Conservation (phyloP, 2,329 filamentous ascomycete species). For the Clarireedia sp. region DNA sequence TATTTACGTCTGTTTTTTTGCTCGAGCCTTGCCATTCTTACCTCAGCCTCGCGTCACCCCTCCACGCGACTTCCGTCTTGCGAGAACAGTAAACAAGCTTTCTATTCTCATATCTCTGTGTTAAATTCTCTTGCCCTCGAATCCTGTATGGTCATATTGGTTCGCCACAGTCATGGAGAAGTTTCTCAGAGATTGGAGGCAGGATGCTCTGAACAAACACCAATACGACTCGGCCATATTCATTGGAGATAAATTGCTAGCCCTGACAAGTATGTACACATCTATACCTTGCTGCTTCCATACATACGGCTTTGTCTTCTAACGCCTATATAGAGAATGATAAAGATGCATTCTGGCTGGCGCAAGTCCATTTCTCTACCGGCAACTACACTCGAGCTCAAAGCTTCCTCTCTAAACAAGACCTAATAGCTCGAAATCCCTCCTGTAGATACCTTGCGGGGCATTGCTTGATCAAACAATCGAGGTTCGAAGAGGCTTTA, state of each 20-base stretch:
- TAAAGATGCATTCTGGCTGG: slow-evolving; percentile 92
- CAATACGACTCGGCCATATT: slow-evolving; percentile 97
- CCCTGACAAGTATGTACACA: slow-evolving; percentile 67
- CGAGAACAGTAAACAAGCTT: background rate
- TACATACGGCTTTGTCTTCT: slow-evolving; percentile 7
- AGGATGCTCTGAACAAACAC: slow-evolving; percentile 90
- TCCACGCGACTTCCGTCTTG: background rate
- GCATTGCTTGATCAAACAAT: slow-evolving; percentile 90
- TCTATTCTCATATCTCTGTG: background rate
- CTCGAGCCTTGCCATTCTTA: background rate
- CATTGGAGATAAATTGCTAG: slow-evolving; percentile 92
- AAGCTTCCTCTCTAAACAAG: slow-evolving; percentile 74
- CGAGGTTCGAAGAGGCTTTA: slow-evolving; percentile 82
- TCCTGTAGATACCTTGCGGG: slow-evolving; percentile 89
- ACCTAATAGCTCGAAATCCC: slow-evolving; percentile 71
- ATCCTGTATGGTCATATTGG: background rate
- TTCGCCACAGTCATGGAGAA: slow-evolving; percentile 60
- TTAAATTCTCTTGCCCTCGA: background rate
- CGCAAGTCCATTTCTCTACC: slow-evolving; percentile 94
- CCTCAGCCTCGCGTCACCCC: slow-evolving; percentile 11
- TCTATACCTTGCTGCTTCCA: background rate
- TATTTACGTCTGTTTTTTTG: too few species aligned
- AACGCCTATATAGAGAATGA: slow-evolving; percentile 62
- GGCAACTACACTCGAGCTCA: slow-evolving; percentile 92
- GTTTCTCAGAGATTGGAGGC: slow-evolving; percentile 88